Conservation (phyloP, 129 eudicot species). For the Arctium lappa region DNA sequence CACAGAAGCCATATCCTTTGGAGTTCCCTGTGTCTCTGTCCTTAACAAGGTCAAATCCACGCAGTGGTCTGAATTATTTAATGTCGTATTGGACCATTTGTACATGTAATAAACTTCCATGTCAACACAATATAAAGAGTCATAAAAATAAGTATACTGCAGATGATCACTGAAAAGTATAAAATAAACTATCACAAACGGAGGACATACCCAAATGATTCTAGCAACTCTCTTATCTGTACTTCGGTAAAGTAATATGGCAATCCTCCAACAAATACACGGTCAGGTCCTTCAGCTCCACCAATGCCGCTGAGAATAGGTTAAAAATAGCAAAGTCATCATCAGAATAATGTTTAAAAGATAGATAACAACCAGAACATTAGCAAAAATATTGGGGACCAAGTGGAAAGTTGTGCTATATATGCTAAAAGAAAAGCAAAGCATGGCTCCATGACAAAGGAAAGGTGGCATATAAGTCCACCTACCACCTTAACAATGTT, state of each 20-base stretch:
- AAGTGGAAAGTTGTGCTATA: neutral
- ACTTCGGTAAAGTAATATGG: slow-evolving; percentile 80
- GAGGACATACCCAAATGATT: slow-evolving; percentile 74
- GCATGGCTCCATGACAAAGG: neutral
- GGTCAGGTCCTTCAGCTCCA: slow-evolving; percentile 86
- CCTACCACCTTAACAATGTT: neutral
- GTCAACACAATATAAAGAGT: neutral
- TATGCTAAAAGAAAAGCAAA: neutral
- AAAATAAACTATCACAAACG: neutral
- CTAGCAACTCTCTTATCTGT: slow-evolving; percentile 82
- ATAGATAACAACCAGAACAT: neutral
- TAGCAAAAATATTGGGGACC: neutral
- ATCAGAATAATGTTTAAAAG: neutral
- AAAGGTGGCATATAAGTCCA: neutral
- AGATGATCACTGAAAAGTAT: neutral
- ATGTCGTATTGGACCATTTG: slow-evolving; percentile 9
- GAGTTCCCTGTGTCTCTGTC: slow-evolving; percentile 94
- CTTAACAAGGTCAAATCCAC: slow-evolving; percentile 88
- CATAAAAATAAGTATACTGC: neutral
- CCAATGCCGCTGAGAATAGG: slow-evolving; percentile 49
- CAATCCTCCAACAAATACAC: slow-evolving; percentile 89
- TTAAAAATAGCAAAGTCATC: slow-evolving; percentile 1
- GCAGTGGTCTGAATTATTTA: slow-evolving; percentile 63
- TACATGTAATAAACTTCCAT: neutral
- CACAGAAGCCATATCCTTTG: slow-evolving; percentile 91